A percentile compares a stretch with the other conserved stretches of the same genome.
Evolutionary conservation across 1,284 basidiomycete genomes (phyloP).

Genomic region (Waitea zeae): DNA sequence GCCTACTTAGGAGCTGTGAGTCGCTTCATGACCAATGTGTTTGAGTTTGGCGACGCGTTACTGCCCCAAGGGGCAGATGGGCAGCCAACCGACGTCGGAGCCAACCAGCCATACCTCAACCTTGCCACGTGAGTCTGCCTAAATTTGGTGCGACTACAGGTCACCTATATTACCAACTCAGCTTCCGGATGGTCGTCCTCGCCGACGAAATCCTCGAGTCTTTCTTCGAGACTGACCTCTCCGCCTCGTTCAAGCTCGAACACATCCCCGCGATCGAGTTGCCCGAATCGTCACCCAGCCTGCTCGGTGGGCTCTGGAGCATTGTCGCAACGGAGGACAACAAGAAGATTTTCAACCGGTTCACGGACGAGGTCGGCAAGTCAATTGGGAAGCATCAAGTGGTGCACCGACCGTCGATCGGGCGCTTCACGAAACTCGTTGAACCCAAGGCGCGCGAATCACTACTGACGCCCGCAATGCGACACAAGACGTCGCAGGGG

Average conservation of each 20-base stretch:
- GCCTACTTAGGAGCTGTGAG: slow-evolving; percentile 92
- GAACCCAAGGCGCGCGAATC: slow-evolving; percentile 84
- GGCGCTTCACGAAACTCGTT: slow-evolving; percentile 64
- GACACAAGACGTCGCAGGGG: too few relatives aligned
- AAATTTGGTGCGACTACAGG: too few relatives aligned
- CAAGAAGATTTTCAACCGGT: slow-evolving; percentile 69
- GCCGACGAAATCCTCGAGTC: slow-evolving; percentile 90
- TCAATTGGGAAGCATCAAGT: slow-evolving; percentile 84
- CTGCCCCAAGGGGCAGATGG: slow-evolving; percentile 32
- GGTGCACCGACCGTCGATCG: slow-evolving; percentile 68
- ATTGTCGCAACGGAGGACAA: slow-evolving; percentile 80
- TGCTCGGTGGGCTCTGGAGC: slow-evolving; percentile 77
- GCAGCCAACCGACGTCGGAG: slow-evolving; percentile 28
- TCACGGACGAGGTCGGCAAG: slow-evolving; percentile 88
- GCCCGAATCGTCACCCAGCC: slow-evolving; percentile 31
- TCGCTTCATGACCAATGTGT: slow-evolving; percentile 92
- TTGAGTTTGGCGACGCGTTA: slow-evolving; percentile 86
- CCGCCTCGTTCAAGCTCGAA: slow-evolving; percentile 74
- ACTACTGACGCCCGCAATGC: slow-evolving; percentile 54
- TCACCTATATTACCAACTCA: slow-evolving; percentile 8
- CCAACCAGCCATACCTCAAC: slow-evolving; percentile 79
- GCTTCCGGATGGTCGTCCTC: slow-evolving; percentile 94
- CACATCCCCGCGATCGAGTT: slow-evolving; percentile 49
- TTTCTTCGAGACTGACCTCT: slow-evolving; percentile 85
- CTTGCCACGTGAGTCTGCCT: slow-evolving; percentile 46